These are phyloP conservation scores for Dipteronia sinensis DNA, from an alignment of 345 rosid species.

Conservation along the genomic window DNA sequence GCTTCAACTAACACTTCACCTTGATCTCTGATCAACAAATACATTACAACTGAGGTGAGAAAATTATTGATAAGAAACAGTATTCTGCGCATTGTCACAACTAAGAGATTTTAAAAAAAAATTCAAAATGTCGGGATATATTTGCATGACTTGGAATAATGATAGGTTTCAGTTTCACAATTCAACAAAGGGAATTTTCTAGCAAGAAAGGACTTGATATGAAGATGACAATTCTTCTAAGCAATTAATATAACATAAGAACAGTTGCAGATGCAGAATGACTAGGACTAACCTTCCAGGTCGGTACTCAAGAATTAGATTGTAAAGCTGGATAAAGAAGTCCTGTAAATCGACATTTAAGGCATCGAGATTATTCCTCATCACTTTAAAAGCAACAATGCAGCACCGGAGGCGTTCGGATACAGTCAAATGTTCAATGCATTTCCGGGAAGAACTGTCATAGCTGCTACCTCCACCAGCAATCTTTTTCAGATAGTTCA, in stretches of 20 bases:
- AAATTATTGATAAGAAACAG: not conserved
- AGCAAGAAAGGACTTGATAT: not conserved
- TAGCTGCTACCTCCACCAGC: conserved; percentile 54
- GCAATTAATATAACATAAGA: conserved; percentile 6
- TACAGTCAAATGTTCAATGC: conserved; percentile 44
- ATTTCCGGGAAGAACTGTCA: conserved; percentile 41
- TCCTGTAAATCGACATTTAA: conserved; percentile 94
- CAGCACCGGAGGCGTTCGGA: conserved; percentile 88
- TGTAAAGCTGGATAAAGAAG: conserved; percentile 88
- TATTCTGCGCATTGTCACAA: not conserved
- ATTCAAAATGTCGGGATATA: not conserved
- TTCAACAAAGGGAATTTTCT: not conserved
- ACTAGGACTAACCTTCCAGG: conserved; percentile 81
- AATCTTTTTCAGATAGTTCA: conserved; percentile 84
- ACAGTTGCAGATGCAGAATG: not conserved
- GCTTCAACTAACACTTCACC: conserved; percentile 91
- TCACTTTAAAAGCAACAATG: conserved; percentile 91
- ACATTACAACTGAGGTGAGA: conserved; percentile 11
- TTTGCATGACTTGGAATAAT: not conserved
- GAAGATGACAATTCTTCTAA: not conserved
- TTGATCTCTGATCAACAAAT: conserved; percentile 58
- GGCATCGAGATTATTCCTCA: conserved; percentile 94
- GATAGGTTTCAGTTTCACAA: not conserved
- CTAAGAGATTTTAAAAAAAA: not conserved
- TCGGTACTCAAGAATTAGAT: conserved; percentile 80